phyloP scores from a whole-genome alignment of 495 filamentous ascomycete species.

The Xylaria telfairii region DNA sequence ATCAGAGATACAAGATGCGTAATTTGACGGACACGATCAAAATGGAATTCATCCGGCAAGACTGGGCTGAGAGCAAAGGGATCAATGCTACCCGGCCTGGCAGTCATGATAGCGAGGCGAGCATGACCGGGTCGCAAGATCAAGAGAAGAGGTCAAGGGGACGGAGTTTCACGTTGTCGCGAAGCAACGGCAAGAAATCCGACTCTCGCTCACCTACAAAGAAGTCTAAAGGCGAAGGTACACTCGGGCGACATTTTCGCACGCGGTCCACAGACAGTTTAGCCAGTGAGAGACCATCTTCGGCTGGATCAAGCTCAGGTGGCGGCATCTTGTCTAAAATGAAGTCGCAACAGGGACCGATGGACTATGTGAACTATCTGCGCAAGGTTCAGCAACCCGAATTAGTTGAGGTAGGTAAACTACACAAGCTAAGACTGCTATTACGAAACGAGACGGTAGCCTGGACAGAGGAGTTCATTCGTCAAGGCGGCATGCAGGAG shows the following conservation, averaged over 20 bases:
- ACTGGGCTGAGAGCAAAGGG: conserved; percentile 70
- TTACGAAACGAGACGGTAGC: conserved; percentile 92
- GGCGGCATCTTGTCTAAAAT: conserved; percentile 56
- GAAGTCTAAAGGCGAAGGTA: conserved; percentile 59
- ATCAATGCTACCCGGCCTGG: conserved; percentile 42
- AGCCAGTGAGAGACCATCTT: conserved; percentile 51
- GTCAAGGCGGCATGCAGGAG: conserved; percentile 88
- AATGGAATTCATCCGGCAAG: conserved; percentile 89
- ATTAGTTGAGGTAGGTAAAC: conserved; percentile 84
- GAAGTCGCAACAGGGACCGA: conserved; percentile 64
- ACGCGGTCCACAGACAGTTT: conserved; percentile 60
- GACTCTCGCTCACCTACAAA: conserved; percentile 53
- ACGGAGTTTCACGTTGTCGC: conserved; percentile 76
- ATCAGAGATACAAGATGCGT: conserved; percentile 93
- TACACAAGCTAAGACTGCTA: conserved; percentile 91
- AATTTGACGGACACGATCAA: conserved; percentile 88
- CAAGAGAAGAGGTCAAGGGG: conserved; percentile 69
- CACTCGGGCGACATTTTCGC: conserved; percentile 56
- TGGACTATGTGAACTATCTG: conserved; percentile 83
- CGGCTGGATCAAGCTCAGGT: conserved; percentile 45
- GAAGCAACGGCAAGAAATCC: conserved; percentile 53
- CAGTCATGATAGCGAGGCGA: conserved; percentile 43
- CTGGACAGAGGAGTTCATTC: conserved; percentile 93
- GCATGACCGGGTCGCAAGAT: conserved; percentile 34
- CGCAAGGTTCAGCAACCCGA: conserved; percentile 78